Evolutionary conservation across 225 moss, liverwort and hornwort genomes (phyloP), one percentile per base, ranked within the genome.

Genomic region (Marchantia paleacea): DNA sequence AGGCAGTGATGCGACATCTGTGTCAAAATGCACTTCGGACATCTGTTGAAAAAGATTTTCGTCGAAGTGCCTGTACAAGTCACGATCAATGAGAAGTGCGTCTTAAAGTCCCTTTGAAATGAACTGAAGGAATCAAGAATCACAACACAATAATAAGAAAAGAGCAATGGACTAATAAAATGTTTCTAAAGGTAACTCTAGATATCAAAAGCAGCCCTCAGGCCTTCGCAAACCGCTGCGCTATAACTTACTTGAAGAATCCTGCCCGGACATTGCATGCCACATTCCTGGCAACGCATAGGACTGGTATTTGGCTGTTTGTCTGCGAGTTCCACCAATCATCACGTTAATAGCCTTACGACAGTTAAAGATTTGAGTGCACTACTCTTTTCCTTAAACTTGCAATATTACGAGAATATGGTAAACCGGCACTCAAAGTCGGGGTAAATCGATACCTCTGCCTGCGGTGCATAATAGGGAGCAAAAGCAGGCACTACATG

Each of bases 261-360:
- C 89, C 89, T 30, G 93, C 97, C 76, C 99, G 92, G 51, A 99
- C 95, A 87, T 94, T 99, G 84, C 99, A 99, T 39, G 95, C 99
- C 83, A 99, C 92, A 83, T 99, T 99, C 87, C 95, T 92, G 80
- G 99, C 95, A 80, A 99, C 90, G 84, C 90, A 92, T 63, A 99
- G 90, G 77, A 92, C 95, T 85, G 99, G 99, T 68, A 92, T 83
- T 72, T 87, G 89, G 68, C 90, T 89, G 82, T 85, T 88, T 65
- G 83, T 82, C 95, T 93, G 89, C 69, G 53, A 70, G 25, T 10
- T 20, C n/a, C 26, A 64, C 30, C 8, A 12, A 48, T 69, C 69
- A 51, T 24, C 50, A 72, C 22, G 52, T 22, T 16, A 72, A 22
- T 72, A 72, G 9, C n/a, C 10, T 50, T 24, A 24, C 12, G n/a